Conservation (phyloP, 1,284 basidiomycete species). For the Trametes sp. region DNA sequence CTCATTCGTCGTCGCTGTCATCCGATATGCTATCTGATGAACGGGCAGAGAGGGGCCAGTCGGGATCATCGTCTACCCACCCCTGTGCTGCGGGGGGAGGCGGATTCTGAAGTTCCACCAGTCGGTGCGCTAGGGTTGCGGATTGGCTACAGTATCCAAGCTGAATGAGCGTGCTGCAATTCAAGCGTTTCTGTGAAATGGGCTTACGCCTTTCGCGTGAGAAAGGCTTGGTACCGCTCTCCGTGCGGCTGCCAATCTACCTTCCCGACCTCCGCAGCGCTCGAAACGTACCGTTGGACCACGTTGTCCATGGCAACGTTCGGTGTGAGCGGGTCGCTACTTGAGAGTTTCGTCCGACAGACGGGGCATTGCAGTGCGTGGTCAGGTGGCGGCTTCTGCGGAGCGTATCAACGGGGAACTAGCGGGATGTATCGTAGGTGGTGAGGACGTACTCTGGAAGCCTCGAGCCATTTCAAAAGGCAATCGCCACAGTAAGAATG, state of each 20-base stretch:
- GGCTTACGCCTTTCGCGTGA: slow-evolving; percentile 38
- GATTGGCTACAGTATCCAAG: neutral
- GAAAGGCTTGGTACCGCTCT: slow-evolving; percentile 35
- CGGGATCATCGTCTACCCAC: neutral
- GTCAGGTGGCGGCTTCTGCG: neutral
- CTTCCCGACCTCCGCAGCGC: slow-evolving; percentile 34
- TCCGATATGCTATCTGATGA: too few species aligned
- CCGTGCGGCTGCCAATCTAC: slow-evolving; percentile 41
- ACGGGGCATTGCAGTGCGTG: slow-evolving; percentile 41
- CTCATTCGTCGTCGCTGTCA: too few species aligned
- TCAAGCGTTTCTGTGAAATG: neutral
- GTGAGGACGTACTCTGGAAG: too few species aligned
- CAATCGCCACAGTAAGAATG: slow-evolving; percentile 46
- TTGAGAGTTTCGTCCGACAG: slow-evolving; percentile 38
- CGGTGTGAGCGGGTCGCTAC: slow-evolving; percentile 38
- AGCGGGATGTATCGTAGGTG: too few species aligned
- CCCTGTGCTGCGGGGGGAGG: neutral
- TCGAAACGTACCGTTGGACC: slow-evolving; percentile 40
- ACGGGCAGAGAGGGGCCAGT: too few species aligned
- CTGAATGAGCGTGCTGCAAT: neutral
- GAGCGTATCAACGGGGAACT: too few species aligned
- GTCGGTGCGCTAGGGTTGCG: neutral
- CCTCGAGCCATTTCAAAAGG: slow-evolving; percentile 39
- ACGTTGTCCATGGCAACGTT: slow-evolving; percentile 42
- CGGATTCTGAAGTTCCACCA: neutral